Percentiles rank a stretch among this genome's conserved stretches.
phyloP scores from a whole-genome alignment of 2,329 filamentous ascomycete species.

The Cercospora zeae-maydis region DNA sequence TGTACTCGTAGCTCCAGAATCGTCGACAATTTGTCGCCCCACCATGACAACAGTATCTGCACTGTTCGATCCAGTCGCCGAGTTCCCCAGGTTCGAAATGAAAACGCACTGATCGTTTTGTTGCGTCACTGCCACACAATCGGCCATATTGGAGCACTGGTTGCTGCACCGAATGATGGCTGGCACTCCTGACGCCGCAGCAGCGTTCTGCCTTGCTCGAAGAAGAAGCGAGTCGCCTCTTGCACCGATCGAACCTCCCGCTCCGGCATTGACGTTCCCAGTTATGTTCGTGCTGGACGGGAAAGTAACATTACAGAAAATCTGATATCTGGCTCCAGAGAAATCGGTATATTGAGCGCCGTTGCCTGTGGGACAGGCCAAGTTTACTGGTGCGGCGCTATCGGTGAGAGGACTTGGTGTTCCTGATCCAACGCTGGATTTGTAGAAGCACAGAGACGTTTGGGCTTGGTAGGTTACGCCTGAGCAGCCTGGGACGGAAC shows the following conservation, averaged over 20 bases:
- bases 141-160: conserved; percentile 18
- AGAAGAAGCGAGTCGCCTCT: not conserved
- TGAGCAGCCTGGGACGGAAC: conserved; percentile 19
- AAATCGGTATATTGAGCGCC: conserved; percentile 25
- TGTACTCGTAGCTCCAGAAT: conserved; percentile 9
- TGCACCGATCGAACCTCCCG: not conserved
- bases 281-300: conserved; percentile 12
- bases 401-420: not conserved
- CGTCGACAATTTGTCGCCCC: conserved; percentile 14
- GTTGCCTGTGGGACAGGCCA: conserved; percentile 28
- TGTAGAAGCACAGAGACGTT: conserved; percentile 24
- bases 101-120: conserved; percentile 19
- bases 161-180: conserved; percentile 23
- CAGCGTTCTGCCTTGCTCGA: not conserved
- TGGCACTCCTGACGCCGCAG: not conserved
- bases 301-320: conserved; percentile 29
- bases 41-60: conserved; percentile 25
- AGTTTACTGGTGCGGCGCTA: conserved; percentile 20
- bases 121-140: conserved; percentile 23
- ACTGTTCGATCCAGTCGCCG: conserved; percentile 10
- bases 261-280: not conserved
- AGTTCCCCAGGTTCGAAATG: conserved; percentile 18
- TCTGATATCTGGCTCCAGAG: conserved; percentile 28
- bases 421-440: conserved; percentile 7
- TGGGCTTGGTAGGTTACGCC: conserved; percentile 20